These are phyloP conservation scores for Leavenworthia alabamica DNA, from an alignment of 345 rosid genomes.

Conservation along the genomic window DNA sequence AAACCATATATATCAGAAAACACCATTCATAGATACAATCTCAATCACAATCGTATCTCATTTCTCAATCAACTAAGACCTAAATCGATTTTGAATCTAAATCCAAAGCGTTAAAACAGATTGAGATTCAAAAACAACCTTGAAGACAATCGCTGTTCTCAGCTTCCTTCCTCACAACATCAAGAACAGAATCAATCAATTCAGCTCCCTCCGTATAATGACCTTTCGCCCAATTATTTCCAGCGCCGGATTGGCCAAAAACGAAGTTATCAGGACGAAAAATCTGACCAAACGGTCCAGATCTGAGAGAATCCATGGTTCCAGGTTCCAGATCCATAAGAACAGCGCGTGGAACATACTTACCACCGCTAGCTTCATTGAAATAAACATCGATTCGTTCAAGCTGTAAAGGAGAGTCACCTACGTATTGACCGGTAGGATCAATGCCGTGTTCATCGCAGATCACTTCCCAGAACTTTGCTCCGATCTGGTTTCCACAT, in stretches of 20 bases:
- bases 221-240: slow-evolving; percentile 39
- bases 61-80: background rate
- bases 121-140: slow-evolving; percentile 22
- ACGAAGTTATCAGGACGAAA: slow-evolving; percentile 38
- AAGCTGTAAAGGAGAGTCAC: too few relatives aligned
- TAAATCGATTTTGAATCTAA: background rate
- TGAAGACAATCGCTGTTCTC: slow-evolving; percentile 38
- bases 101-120: too few relatives aligned
- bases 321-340: slow-evolving; percentile 43
- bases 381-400: too few relatives aligned
- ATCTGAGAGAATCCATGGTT: slow-evolving; percentile 37
- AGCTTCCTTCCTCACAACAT: slow-evolving; percentile 37
- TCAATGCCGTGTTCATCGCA: too few relatives aligned
- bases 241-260: slow-evolving; percentile 35
- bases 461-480: too few relatives aligned
- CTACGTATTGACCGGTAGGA: too few relatives aligned
- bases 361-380: too few relatives aligned
- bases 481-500: too few relatives aligned
- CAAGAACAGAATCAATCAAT: slow-evolving; percentile 34
- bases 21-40: background rate
- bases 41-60: background rate
- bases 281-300: slow-evolving; percentile 37
- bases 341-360: too few relatives aligned
- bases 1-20: background rate
- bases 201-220: slow-evolving; percentile 37